Base-by-base conservation (phyloP, 768 basidiomycete genomes). In the Lanmaoa pseudosensibilis region DNA sequence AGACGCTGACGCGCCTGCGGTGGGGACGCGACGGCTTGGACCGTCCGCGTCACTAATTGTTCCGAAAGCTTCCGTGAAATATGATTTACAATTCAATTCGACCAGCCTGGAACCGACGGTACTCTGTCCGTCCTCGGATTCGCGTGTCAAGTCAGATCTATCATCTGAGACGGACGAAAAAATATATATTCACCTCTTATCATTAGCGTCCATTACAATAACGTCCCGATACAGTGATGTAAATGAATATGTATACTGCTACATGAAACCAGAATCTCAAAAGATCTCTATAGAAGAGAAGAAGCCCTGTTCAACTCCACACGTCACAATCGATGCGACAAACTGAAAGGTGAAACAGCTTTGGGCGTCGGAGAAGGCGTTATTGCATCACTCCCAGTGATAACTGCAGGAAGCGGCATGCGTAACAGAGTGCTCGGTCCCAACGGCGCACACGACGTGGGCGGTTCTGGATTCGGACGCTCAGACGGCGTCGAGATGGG, bases 401-500 rank as follows among this genome's bases (percentile, higher is more conserved):
- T 70, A 54, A 79, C 61, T 0, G 77, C 73, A 39, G 78, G 74
- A 9, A 76, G 68, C 1, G 65, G 64, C 52, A 72, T 69, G 54
- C 72, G 74, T 8, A 64, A 69, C 27, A 65, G 65, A 23, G 79
- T 76, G 48, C 73, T 75, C 0, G 82, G 82, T 5, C 61, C 64
- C 47, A 66, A 46, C 34, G 71, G 70, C 12, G 84, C 85, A 19
- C 78, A 71, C 39, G 69, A 77, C 11, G 76, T 71, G 9, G 83
- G 84, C 3, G 83, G 83, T 55, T 85, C 81, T 5, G 84, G 84
- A 53, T 85, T 85, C 53, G 77, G 76, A 2, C 82, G 84, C 1
- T 73, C 76, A 25, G 75, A 70, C 0, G 85, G 85, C 1, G 85
- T 87, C 50, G 53, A 63, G 6, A 53, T 66, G 53, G 54, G 54